Base-by-base conservation (phyloP, 768 basidiomycete genomes). In the Boletus subcaerulescens region DNA sequence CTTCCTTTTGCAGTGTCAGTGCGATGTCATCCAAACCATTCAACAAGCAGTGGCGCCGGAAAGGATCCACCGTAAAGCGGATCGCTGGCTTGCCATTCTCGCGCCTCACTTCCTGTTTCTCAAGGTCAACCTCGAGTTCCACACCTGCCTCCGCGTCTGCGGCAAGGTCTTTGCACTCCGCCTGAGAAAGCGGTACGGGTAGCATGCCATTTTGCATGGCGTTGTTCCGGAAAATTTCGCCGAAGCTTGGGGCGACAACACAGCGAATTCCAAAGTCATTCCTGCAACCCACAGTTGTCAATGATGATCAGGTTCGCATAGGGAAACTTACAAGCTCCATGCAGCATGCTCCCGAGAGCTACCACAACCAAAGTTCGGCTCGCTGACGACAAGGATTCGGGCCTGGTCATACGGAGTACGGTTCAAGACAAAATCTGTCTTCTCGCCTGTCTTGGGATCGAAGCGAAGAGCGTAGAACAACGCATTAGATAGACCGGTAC, bases 21-120 rank as follows among this genome's bases (percentile, higher is more conserved):
- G 89, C 94, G 59, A 99, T 96, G 66, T 98, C 97, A 70, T 99
- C 97, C 60, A 98, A 75, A 32, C 97, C 97, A 65, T 99, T 94
- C 73, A 99, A 71, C 70, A 99, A 75, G 70, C 97, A 95, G 68
- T 96, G 91, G 52, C 92, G 78, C 58, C 95, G 80, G 88, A 98
- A 99, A 0, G 87, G 74, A 72, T 99, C 97, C 46, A 87, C 84
- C 38, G 79, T 77, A 76, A 99, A 99, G 40, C 79, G 53, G 58
- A 97, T 85, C 18, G 87, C 69, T 3, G 81, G 73, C 65, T 91
- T 81, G 53, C 87, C 93, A 65, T 87, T 88, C 18, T 71, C 74
- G 49, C 91, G 86, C 55, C 87, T 78, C 56, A 95, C 80, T 72
- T 90, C 86, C 69, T 87, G 76, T 65, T 85, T 87, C 70, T 91